These are phyloP conservation scores for Carex myosuroides DNA, from an alignment of 176 grass and related monocot species.

Conservation along the genomic window DNA sequence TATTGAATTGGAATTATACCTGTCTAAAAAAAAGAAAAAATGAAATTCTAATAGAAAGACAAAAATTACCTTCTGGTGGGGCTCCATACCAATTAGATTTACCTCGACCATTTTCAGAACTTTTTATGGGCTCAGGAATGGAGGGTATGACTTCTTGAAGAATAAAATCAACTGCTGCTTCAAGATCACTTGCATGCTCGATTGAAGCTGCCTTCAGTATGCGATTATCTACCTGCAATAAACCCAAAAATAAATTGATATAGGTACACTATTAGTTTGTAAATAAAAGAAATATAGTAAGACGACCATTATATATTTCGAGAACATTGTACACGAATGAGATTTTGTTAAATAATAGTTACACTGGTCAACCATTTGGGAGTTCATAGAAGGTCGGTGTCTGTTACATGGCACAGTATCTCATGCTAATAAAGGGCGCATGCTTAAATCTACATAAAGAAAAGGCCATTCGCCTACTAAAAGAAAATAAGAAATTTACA, in stretches of 20 bases:
- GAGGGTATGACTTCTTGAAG: constrained; percentile 15
- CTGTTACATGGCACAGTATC: background rate
- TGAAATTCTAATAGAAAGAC: background rate
- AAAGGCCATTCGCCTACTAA: background rate
- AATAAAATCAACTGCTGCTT: constrained; percentile 16
- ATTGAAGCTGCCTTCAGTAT: constrained; percentile 26
- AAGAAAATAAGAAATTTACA: background rate
- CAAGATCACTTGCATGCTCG: constrained; percentile 16
- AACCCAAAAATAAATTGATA: background rate
- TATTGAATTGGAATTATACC: background rate
- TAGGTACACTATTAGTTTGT: background rate
- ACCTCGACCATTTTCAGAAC: background rate
- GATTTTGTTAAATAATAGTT: background rate
- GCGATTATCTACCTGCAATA: constrained; percentile 9
- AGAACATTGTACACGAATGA: background rate
- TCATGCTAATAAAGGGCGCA: background rate
- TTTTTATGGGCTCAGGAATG: background rate
- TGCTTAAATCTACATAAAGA: too few species aligned
- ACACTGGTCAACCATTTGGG: background rate
- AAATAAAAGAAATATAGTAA: background rate
- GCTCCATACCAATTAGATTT: background rate
- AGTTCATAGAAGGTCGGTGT: background rate
- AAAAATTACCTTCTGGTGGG: background rate
- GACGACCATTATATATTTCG: background rate
- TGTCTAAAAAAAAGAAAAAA: background rate